These are phyloP conservation scores for Pholiota conissans DNA, from an alignment of 768 basidiomycete genomes.

Conservation along the genomic window DNA sequence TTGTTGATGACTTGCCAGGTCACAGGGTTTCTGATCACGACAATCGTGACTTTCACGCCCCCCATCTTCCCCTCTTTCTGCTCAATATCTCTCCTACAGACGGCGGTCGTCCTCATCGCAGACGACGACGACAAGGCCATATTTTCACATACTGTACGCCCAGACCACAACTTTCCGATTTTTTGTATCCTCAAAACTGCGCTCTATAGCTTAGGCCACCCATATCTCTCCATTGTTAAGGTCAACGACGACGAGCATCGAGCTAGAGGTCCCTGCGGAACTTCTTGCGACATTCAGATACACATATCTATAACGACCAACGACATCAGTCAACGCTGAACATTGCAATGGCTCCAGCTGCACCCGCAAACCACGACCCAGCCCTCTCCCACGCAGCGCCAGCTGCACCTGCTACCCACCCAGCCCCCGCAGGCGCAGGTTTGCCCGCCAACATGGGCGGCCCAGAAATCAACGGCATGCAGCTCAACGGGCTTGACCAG, in stretches of 20 bases:
- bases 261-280: neutral
- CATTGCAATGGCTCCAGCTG: constrained; percentile 34
- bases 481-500: constrained; percentile 42
- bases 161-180: constrained; percentile 18
- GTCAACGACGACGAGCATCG: neutral
- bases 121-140: neutral
- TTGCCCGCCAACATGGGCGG: constrained; percentile 24
- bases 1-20: constrained; percentile 34
- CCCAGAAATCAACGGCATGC: constrained; percentile 26
- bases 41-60: constrained; percentile 42
- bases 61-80: constrained; percentile 25
- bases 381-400: constrained; percentile 34
- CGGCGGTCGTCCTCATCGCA: constrained; percentile 3
- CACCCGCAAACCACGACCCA: constrained; percentile 38
- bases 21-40: constrained; percentile 43
- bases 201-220: constrained; percentile 2
- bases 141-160: neutral
- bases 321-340: neutral
- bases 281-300: neutral
- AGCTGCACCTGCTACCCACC: constrained; percentile 26
- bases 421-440: constrained; percentile 25
- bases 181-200: constrained; percentile 16
- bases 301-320: no score
- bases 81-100: constrained; percentile 3
- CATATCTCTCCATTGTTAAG: constrained; percentile 12